A percentile compares a stretch with the other conserved stretches of the same genome.
phyloP scores from a whole-genome alignment of 2,329 filamentous ascomycete genomes.

The Orbilia brochopaga region DNA sequence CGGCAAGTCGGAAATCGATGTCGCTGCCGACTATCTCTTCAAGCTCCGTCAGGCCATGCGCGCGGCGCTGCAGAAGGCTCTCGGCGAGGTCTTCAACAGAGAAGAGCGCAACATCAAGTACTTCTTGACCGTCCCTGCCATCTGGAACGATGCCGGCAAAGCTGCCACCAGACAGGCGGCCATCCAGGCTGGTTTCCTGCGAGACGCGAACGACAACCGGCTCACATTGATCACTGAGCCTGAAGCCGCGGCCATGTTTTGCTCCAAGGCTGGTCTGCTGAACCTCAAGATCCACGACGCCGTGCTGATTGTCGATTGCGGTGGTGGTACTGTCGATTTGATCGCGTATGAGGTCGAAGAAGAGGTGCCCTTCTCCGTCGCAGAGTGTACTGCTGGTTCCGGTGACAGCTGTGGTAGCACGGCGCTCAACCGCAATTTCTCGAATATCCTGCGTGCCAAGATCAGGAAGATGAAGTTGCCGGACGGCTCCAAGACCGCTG shows the following conservation, averaged over 20 bases:
- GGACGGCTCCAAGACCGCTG: constrained; percentile 95
- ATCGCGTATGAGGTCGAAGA: constrained; percentile 99
- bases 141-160: constrained; percentile 99
- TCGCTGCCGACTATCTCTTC: constrained; percentile 98
- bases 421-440: constrained; percentile 95
- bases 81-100: constrained; percentile 96
- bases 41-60: constrained; percentile 97
- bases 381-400: constrained; percentile 94
- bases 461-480: constrained; percentile 99
- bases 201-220: constrained; percentile 96
- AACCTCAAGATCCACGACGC: constrained; percentile 98
- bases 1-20: constrained; percentile 98
- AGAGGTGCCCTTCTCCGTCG: constrained; percentile 94
- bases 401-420: constrained; percentile 99
- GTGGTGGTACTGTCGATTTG: constrained; percentile 97
- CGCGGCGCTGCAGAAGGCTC: constrained; percentile 89
- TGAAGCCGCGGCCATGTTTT: constrained; percentile 96
- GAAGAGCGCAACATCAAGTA: constrained; percentile 98
- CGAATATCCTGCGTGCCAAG: constrained; percentile 95
- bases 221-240: constrained; percentile 94
- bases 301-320: constrained; percentile 97
- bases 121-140: constrained; percentile 97
- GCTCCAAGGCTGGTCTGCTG: constrained; percentile 91
- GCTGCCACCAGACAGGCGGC: constrained; percentile 93
- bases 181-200: constrained; percentile 93